Percentiles rank a stretch among this genome's conserved stretches.
These are phyloP conservation scores for Globisporangium recalcitrans DNA, from an alignment of 352 stramenopile species.

Conservation along the genomic window DNA sequence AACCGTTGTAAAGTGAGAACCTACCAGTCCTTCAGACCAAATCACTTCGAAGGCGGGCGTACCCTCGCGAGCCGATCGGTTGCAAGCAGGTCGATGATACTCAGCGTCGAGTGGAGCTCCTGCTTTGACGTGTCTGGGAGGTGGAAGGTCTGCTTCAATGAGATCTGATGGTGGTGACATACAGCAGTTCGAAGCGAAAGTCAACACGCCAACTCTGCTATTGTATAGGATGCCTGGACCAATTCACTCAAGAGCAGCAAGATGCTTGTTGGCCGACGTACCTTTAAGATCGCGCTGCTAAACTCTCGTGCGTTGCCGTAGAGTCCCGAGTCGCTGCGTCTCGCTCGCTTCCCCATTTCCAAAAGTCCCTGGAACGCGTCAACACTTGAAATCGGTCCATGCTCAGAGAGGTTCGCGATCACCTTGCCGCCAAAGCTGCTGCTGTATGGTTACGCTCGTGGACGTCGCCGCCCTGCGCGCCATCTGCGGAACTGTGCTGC, in stretches of 20 bases:
- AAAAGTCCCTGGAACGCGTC: conserved; percentile 27
- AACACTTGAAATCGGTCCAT: conserved; percentile 19
- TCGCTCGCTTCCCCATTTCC: conserved; percentile 20
- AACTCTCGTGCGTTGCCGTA: conserved; percentile 47
- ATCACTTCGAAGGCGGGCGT: too few relatives aligned
- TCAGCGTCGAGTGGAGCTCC: conserved; percentile 37
- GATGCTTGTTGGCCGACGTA: conserved; percentile 5
- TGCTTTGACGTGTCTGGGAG: conserved; percentile 30
- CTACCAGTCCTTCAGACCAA: background rate
- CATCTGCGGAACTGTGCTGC: background rate
- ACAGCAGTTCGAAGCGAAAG: background rate
- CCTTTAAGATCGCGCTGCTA: conserved; percentile 39
- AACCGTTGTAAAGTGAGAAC: background rate
- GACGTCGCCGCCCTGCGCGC: background rate
- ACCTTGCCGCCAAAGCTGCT: conserved; percentile 19
- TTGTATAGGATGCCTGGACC: background rate
- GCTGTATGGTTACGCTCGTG: conserved; percentile 8
- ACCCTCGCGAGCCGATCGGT: conserved; percentile 47
- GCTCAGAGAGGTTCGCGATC: conserved; percentile 28
- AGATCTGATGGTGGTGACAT: conserved; percentile 23
- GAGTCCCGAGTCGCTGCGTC: conserved; percentile 25
- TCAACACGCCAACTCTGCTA: background rate
- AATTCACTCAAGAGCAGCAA: background rate
- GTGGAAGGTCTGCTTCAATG: conserved; percentile 35
- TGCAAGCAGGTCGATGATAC: conserved; percentile 41